Evolutionary conservation across 495 filamentous ascomycete genomes (phyloP).

Genomic region (Aspergillus ostianus): DNA sequence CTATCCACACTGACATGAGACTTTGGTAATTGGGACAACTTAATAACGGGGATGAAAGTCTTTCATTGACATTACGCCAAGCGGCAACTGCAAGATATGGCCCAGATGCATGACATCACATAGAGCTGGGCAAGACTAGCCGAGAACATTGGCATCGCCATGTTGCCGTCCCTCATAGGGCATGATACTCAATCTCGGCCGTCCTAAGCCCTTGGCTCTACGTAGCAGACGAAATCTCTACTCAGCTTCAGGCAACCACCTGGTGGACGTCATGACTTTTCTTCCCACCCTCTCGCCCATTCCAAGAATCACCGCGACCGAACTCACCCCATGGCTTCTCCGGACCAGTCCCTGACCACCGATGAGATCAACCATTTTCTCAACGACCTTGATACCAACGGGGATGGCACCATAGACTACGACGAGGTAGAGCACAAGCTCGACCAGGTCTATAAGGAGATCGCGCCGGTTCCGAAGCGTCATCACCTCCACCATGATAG

Average conservation of each 20-base stretch:
- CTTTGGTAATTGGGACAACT: too few relatives aligned
- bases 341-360: slow-evolving; percentile 1
- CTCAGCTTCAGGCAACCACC: neutral
- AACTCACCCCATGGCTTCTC: neutral
- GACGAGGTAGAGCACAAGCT: slow-evolving; percentile 6
- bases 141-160: slow-evolving; percentile 7
- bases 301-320: neutral
- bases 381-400: slow-evolving; percentile 7
- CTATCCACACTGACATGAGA: neutral
- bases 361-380: slow-evolving; percentile 8
- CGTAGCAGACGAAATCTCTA: slow-evolving; percentile 1
- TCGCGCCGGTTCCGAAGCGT: slow-evolving; percentile 1
- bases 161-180: slow-evolving; percentile 2
- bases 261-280: neutral
- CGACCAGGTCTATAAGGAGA: slow-evolving; percentile 7
- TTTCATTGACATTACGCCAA: neutral
- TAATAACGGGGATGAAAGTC: neutral
- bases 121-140: slow-evolving; percentile 5
- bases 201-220: slow-evolving; percentile 8
- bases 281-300: neutral
- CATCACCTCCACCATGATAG: slow-evolving; percentile 10
- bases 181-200: neutral
- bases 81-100: neutral
- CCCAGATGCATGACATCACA: neutral
- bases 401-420: slow-evolving; percentile 7